A percentile compares a stretch with the other conserved stretches of the same genome.
These are phyloP conservation scores for Oryza punctata DNA, from an alignment of 176 grass and related monocot genomes.

Conservation along the genomic window DNA sequence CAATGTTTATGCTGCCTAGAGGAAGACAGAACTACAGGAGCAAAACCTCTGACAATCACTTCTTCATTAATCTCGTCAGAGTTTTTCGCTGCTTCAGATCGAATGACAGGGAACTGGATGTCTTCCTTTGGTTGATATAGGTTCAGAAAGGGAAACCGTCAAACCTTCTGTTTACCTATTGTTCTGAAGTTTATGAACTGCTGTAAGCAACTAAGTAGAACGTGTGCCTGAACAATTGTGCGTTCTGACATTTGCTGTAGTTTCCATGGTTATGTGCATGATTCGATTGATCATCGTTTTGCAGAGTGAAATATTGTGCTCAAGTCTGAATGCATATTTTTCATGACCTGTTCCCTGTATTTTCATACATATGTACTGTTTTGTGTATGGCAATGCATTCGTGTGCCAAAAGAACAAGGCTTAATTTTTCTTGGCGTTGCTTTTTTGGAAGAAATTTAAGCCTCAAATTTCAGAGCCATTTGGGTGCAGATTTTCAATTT, in stretches of 20 bases:
- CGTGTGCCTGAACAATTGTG: neutral
- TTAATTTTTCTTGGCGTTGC: too few relatives aligned
- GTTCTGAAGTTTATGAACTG: neutral
- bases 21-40: neutral
- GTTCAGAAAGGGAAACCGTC: neutral
- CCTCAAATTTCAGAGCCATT: too few relatives aligned
- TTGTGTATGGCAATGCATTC: too few relatives aligned
- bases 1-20: neutral
- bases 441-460: too few relatives aligned
- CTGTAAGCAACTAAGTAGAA: too few relatives aligned
- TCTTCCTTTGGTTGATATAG: neutral
- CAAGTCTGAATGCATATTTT: too few relatives aligned
- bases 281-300: neutral
- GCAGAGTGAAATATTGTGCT: neutral
- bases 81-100: neutral
- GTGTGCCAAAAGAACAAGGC: too few relatives aligned
- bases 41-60: neutral
- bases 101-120: neutral
- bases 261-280: neutral
- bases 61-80: neutral
- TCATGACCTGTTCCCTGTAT: too few relatives aligned
- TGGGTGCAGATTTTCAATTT: too few relatives aligned
- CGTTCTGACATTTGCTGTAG: neutral
- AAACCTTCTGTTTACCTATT: neutral
- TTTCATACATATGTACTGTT: too few relatives aligned